Conservation (phyloP, 2,329 filamentous ascomycete species). For the Aschersonia sp. region DNA sequence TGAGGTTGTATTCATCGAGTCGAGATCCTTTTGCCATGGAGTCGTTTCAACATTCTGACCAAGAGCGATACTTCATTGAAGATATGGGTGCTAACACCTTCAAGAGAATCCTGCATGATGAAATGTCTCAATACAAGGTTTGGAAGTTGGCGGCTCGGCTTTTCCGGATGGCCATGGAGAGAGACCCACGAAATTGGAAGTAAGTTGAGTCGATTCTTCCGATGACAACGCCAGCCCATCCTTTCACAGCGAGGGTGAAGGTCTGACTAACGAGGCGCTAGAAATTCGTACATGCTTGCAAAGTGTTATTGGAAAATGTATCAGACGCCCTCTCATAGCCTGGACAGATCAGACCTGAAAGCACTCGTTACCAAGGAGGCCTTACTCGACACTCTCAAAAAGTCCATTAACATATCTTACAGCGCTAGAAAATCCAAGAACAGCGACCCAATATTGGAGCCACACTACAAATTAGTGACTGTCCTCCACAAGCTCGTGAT, state of each 20-base stretch:
- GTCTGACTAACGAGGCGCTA: conserved; percentile 14
- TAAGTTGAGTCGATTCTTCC: conserved; percentile 14
- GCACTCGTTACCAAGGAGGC: conserved; percentile 17
- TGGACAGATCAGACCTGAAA: conserved; percentile 27
- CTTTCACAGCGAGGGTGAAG: not conserved
- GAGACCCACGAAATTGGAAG: conserved; percentile 43
- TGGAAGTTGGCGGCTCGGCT: conserved; percentile 46
- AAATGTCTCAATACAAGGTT: conserved; percentile 45
- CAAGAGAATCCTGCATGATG: conserved; percentile 34
- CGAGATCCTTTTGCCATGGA: conserved; percentile 50
- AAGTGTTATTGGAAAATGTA: conserved; percentile 54
- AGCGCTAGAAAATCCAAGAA: conserved; percentile 38
- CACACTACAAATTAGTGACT: conserved; percentile 82
- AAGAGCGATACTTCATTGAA: conserved; percentile 43
- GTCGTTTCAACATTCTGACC: conserved; percentile 40
- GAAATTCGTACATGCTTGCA: conserved; percentile 44
- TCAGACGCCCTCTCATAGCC: conserved; percentile 27
- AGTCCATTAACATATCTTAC: conserved; percentile 33
- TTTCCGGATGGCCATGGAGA: conserved; percentile 39
- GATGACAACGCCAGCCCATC: too few relatives aligned
- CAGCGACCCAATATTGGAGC: conserved; percentile 72
- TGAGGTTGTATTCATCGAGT: conserved; percentile 47
- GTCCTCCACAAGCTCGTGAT: conserved; percentile 69
- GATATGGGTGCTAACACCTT: conserved; percentile 33
- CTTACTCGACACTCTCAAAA: conserved; percentile 35